phyloP scores from a whole-genome alignment of 768 basidiomycete species.

The Hebeloma cylindrosporum region DNA sequence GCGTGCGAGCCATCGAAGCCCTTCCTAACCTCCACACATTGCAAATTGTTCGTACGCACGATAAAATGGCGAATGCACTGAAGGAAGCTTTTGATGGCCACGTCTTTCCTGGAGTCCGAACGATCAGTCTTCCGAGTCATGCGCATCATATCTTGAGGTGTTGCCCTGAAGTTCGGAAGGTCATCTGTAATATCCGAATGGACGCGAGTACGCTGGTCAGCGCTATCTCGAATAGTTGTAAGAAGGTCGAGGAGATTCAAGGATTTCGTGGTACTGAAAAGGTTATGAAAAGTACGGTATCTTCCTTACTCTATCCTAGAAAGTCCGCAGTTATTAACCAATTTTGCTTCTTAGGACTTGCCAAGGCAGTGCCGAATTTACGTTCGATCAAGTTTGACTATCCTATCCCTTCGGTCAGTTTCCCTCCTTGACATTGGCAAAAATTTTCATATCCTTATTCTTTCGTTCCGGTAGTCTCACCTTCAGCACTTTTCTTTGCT shows the following conservation, averaged over 20 bases:
- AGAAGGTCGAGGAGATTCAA: slow-evolving; percentile 27
- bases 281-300: slow-evolving; percentile 27
- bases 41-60: slow-evolving; percentile 30
- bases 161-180: slow-evolving; percentile 28
- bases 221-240: slow-evolving; percentile 29
- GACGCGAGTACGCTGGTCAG: slow-evolving; percentile 28
- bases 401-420: slow-evolving; percentile 1
- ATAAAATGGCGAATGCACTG: slow-evolving; percentile 30
- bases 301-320: not conserved
- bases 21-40: slow-evolving; percentile 34
- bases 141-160: slow-evolving; percentile 32
- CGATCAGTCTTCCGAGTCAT: slow-evolving; percentile 24
- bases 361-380: slow-evolving; percentile 21
- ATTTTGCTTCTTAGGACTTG: slow-evolving; percentile 14
- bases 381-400: slow-evolving; percentile 17
- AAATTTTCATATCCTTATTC: not conserved
- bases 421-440: not conserved
- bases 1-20: slow-evolving; percentile 25
- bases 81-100: slow-evolving; percentile 27
- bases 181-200: slow-evolving; percentile 22
- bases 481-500: slow-evolving; percentile 2
- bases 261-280: slow-evolving; percentile 22
- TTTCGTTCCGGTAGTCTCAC: not conserved
- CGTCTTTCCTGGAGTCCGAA: slow-evolving; percentile 24
- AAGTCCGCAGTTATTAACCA: not conserved